Conservation (phyloP, 345 rosid species). For the Litchi chinensis region DNA sequence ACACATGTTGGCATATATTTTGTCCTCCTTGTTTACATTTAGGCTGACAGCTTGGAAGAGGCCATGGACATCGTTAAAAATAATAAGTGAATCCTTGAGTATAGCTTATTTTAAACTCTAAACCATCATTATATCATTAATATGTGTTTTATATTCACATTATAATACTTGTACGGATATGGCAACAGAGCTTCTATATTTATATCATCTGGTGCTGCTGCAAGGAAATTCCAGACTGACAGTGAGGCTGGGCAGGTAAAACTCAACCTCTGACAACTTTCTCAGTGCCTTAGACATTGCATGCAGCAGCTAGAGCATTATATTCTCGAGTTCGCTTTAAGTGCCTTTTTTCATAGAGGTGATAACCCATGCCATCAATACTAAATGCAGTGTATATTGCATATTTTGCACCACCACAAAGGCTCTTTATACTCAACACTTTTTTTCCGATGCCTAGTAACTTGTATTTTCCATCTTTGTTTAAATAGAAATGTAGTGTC, state of each 20-base stretch:
- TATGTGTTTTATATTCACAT: constrained; percentile 4
- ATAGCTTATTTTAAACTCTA: neutral
- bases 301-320: too few species aligned
- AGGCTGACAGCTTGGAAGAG: constrained; percentile 91
- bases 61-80: constrained; percentile 78
- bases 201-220: constrained; percentile 88
- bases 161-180: constrained; percentile 48
- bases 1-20: constrained; percentile 11
- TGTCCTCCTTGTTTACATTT: constrained; percentile 24
- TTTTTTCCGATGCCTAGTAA: neutral
- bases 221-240: constrained; percentile 92
- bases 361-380: too few species aligned
- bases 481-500: too few species aligned
- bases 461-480: too few species aligned
- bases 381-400: too few species aligned
- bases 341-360: too few species aligned
- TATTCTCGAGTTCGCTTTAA: too few species aligned
- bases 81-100: constrained; percentile 57
- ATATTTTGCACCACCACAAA: too few species aligned
- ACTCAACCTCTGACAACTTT: too few species aligned
- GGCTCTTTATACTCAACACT: too few species aligned
- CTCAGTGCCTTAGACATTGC: too few species aligned
- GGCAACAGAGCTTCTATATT: constrained; percentile 95
- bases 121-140: neutral
- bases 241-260: constrained; percentile 98